Evolutionary conservation across 805 yeast species (phyloP), one percentile per base, ranked within the genome.

Genomic region (Schwanniomyces vanrijiae): DNA sequence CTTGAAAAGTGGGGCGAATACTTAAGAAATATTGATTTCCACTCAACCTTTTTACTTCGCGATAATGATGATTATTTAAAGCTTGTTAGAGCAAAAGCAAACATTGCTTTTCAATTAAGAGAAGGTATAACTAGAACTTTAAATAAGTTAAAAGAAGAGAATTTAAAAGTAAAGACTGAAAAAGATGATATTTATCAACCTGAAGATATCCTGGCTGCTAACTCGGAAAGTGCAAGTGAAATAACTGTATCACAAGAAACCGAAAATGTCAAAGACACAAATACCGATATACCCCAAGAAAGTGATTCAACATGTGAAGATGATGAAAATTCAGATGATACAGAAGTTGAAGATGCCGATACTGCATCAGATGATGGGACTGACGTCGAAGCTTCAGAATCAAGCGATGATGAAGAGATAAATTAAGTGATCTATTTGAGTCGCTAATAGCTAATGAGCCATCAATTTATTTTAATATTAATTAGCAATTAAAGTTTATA

Each of bases 51-150:
- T 13, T 59, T 86, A 42, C 59, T 76, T 25, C 74, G 79, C 40
- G 94, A 87, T 56, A 78, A 83, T 44, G 83, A 81, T 14, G 83
- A 81, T 42, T 83, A 81, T 56, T 66, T 83, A 50, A 55, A 60
- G 48, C 53, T 73, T 46, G 65, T 69, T 24, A 56, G 78, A 39
- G 78, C 78, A 19, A 61, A 66, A 53, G 77, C 76, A 5, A 73
- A 73, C 45, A 63, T 73, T 7, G 75, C 76, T 3, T 70, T 68
- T 47, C 78, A 73, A 51, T 50, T 60, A 47, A 54, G 78, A 43
- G 77, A 73, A 50, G 61, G 55, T 2, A 41, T 55, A 28, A 18
- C 28, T 22, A 38, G 31, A 38, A 38, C 20, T 19, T 38, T 38
- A 21, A 34, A 41, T 9, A 16, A 19, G 16, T n/a, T 14, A n/a